These are phyloP conservation scores for Euphorbia corollata DNA, from an alignment of 441 rosid species.

Conservation along the genomic window DNA sequence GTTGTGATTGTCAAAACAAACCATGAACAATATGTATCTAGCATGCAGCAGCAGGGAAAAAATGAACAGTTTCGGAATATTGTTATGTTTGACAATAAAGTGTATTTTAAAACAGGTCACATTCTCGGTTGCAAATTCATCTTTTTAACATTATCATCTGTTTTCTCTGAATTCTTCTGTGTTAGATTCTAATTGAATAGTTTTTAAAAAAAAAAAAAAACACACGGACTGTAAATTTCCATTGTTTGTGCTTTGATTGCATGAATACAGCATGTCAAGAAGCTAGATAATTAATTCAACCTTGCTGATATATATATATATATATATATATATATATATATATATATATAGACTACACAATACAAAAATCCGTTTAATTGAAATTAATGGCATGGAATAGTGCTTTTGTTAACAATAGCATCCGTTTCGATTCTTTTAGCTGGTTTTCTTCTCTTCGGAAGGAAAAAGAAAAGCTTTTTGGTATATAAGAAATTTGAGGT, in stretches of 20 bases:
- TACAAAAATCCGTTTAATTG: too few relatives aligned
- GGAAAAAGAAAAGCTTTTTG: too few relatives aligned
- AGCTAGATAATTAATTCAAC: too few relatives aligned
- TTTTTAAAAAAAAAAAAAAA: background rate
- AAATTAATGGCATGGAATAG: too few relatives aligned
- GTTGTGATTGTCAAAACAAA: conserved; percentile 1
- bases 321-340: too few relatives aligned
- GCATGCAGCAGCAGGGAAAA: conserved; percentile 7
- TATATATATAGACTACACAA: too few relatives aligned
- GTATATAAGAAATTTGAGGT: too few relatives aligned
- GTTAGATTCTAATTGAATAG: background rate
- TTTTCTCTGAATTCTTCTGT: background rate
- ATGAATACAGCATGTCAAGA: background rate
- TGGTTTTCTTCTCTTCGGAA: too few relatives aligned
- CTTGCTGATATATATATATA: too few relatives aligned
- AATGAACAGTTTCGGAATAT: conserved; percentile 6
- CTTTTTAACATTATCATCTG: background rate
- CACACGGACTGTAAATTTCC: background rate
- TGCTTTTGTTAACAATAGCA: too few relatives aligned
- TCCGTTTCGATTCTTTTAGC: too few relatives aligned
- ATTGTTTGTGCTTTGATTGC: background rate
- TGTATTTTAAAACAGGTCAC: conserved; percentile 1
- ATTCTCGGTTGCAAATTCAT: background rate
- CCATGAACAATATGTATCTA: conserved; percentile 13
- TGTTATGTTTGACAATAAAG: background rate